Base-by-base conservation (phyloP, 164 flowering plant species). In the Umbellularia californica region DNA sequence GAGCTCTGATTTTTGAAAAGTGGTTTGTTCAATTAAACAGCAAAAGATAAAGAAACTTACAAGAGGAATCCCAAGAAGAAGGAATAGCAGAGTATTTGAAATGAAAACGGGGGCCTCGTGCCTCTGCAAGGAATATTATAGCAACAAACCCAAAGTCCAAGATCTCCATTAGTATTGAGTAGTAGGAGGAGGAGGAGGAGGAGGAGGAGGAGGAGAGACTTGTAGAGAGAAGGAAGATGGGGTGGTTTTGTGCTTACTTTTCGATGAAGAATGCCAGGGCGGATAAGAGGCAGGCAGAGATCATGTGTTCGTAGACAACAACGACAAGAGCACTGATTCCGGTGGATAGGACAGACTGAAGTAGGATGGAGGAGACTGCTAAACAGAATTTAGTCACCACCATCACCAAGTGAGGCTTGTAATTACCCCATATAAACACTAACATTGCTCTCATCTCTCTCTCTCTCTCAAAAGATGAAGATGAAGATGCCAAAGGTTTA, bases 51-150 rank as follows among this genome's bases (percentile, higher is more conserved):
- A 55, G 60, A 58, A 14, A 68, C 70, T 67, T 66, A 79, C 81
- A 75, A 72, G 2, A 79, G 58, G 6, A 79, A 25, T 72, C 75
- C 81, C 19, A 79, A 50, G 67, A 79, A 10, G 72, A 75, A 79
- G 0, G 81, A 71, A 50, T 75, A 71, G 55, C 75, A 47, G 19
- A 75, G 28, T 55, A 79, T 71, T 72, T 71, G 66, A 58, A 65
- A 71, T 23, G 81, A 71, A 55, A 71, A 62, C 7, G 75, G 75
- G 5, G 69, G 81, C 30, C 75, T 63, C 27, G n/a, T 73, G 15
- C 50, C 63, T 73, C 76, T 73, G 76, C 9, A 70, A 9, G 11
- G 63, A 5, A 55, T 9, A 27, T 15, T 3, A 17, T 15, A 55
- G 60, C 17, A 15, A 20, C 17, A 55, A 14, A 55, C n/a, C 27